These are phyloP conservation scores for Aurantiochytrium sp. DNA, from an alignment of 108 stramenopile species.

Conservation along the genomic window DNA sequence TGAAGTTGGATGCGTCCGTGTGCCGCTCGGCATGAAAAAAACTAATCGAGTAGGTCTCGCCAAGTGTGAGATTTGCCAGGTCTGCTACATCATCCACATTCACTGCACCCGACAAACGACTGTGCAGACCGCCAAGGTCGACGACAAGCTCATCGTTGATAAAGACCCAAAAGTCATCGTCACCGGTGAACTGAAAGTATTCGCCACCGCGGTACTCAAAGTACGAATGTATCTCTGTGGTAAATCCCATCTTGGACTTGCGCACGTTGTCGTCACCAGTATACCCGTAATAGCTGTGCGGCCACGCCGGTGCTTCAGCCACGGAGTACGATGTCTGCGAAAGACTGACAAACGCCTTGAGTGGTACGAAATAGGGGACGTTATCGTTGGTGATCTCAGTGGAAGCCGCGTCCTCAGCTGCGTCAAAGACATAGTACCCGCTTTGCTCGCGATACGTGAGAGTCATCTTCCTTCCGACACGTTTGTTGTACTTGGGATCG, in stretches of 20 bases:
- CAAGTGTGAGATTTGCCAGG: neutral
- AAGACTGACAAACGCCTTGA: neutral
- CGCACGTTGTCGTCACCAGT: neutral
- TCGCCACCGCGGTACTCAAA: neutral
- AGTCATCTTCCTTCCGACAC: neutral
- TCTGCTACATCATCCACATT: neutral
- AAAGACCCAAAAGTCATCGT: conserved; percentile 3
- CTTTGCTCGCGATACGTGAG: neutral
- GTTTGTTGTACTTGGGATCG: neutral
- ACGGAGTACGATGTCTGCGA: neutral
- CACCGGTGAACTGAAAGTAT: neutral
- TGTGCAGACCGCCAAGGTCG: neutral
- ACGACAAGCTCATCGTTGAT: neutral
- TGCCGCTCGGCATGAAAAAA: neutral
- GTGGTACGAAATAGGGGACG: neutral
- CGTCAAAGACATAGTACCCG: neutral
- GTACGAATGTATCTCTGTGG: neutral
- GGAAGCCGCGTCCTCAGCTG: neutral
- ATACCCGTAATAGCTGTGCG: neutral
- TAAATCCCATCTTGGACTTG: neutral
- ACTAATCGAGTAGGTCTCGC: neutral
- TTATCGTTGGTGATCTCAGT: neutral
- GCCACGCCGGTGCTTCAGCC: neutral
- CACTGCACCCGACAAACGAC: neutral
- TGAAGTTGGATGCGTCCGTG: neutral